Base-by-base conservation (phyloP, 257 asterid genomes). In the Solanum chiquidenum region DNA sequence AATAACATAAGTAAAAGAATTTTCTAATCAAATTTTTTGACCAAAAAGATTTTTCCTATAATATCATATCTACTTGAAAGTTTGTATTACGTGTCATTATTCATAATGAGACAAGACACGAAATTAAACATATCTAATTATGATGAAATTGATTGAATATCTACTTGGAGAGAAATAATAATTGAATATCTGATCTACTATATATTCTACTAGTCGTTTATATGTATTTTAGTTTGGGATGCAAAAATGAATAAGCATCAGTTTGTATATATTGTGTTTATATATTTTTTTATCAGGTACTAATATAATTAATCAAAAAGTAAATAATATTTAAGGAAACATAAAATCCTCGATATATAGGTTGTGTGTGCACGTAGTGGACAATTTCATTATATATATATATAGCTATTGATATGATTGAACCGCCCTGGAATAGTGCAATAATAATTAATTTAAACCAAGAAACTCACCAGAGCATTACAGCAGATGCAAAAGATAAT, bases 401-500 rank as follows among this genome's bases (percentile, higher is more conserved):
- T 37, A 40, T 37, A 37, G 40, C 20, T 46, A 46, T 1, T 46
- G 1, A 46, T 46, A 4, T 46, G 14, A 4, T 42, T 42, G 49
- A 42, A 5, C 49, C 49, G 5, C 16, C 49, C 5, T 0, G 49
- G 23, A 52, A 52, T 16, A 52, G 23, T 52, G 62, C 62, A 52
- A 18, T 52, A 40, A 40, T 40, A 18, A 52, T 18, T 18, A 52
- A 1, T 52, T 52, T 7, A 52, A 52, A 52, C n/a, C 64, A 20
- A 55, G 25, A 55, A 55, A 55, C 92, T 87, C 34, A 94, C 96
- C 96, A 93, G 12, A 94, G 86, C 98, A 94, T 94, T 2, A 94
- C 89, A 2, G 94, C 97, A 0, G 97, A 94, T 7, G 95, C 94
- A 44, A 92, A 12, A 13, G 95, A 94, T n/a, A 94, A 71, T 55